Base-by-base conservation (phyloP, 1,139 yeast genomes). In the Yamadazyma taylorii region DNA sequence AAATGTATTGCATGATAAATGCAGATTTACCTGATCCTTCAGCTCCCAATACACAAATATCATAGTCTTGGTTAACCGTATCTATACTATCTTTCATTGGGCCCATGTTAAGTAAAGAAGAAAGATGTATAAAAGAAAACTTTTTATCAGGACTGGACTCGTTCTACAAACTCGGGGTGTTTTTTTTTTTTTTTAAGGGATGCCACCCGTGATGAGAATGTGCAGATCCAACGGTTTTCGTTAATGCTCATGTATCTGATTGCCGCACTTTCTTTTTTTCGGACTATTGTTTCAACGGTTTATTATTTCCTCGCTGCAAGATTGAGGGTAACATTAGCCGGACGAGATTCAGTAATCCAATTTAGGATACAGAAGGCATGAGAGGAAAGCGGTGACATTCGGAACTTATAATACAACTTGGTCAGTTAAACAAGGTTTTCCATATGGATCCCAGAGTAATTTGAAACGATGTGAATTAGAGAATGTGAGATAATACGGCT, bases 21-120 rank as follows among this genome's bases (percentile, higher is more conserved):
- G 64, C 48, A 3, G 69, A 51, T 42, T 66, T 67, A 2, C 73
- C 73, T 4, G 52, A 40, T 8, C 43, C 42, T n/a, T 45, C 51
- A 12, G 52, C 47, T 2, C 73, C 73, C 15, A 65, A 42, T 13
- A 65, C 61, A 41, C 67, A 61, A 8, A 66, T 57, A 36, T 66
- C 73, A 38, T 52, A 66, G 19, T 48, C 53, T 11, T 47, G 51
- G 32, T 53, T 52, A 15, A 63, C 48, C 2, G 59, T 57, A 12
- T 50, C 55, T 17, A 56, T 44, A 27, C 50, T 51, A 39, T 53
- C 52, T 31, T 40, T 46, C 28, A 34, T n/a, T 11, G 17, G 22
- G 27, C 30, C 30, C 42, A 40, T 35, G 11, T 9, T 32, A 14
- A 11, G 7, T 12, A 14, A 9, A 10, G 14, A 26, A n/a, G n/a